These are phyloP conservation scores for Thelonectria olida DNA, from an alignment of 2,329 filamentous ascomycete species.

Conservation along the genomic window DNA sequence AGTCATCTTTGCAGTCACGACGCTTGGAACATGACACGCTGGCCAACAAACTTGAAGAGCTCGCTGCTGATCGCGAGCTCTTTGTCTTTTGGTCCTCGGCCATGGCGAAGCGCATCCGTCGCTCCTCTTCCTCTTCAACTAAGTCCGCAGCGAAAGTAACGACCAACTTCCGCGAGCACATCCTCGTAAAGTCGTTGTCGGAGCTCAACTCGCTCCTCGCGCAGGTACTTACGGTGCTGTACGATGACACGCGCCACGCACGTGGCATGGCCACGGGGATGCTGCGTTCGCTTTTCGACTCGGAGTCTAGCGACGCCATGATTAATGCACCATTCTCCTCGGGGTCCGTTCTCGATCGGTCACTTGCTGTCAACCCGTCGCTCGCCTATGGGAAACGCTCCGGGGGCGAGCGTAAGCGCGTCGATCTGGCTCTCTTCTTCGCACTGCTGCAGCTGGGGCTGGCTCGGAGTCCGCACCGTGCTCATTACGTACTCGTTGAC, in stretches of 20 bases:
- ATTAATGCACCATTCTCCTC: background rate
- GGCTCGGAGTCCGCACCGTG: conserved; percentile 27
- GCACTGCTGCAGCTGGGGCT: conserved; percentile 27
- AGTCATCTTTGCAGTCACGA: background rate
- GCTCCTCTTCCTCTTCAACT: conserved; percentile 19
- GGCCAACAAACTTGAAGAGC: background rate
- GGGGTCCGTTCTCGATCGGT: conserved; percentile 17
- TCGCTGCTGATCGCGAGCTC: conserved; percentile 25
- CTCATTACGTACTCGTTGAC: conserved; percentile 33
- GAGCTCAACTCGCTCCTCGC: conserved; percentile 28
- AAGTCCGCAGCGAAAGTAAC: background rate
- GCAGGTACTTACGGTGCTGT: conserved; percentile 25
- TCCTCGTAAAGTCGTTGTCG: conserved; percentile 25
- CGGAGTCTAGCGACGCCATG: conserved; percentile 2
- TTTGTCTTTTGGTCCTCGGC: conserved; percentile 32
- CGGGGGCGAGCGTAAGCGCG: conserved; percentile 31
- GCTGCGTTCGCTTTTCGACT: conserved; percentile 27
- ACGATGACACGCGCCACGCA: conserved; percentile 26
- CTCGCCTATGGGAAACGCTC: conserved; percentile 31
- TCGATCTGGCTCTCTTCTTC: conserved; percentile 35
- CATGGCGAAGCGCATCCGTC: conserved; percentile 20
- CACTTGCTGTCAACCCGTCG: conserved; percentile 19
- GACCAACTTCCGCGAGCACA: conserved; percentile 28
- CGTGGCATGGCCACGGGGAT: conserved; percentile 27
- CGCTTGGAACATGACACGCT: background rate